These are phyloP conservation scores for Breynia disticha DNA, from an alignment of 441 rosid species.

Conservation along the genomic window DNA sequence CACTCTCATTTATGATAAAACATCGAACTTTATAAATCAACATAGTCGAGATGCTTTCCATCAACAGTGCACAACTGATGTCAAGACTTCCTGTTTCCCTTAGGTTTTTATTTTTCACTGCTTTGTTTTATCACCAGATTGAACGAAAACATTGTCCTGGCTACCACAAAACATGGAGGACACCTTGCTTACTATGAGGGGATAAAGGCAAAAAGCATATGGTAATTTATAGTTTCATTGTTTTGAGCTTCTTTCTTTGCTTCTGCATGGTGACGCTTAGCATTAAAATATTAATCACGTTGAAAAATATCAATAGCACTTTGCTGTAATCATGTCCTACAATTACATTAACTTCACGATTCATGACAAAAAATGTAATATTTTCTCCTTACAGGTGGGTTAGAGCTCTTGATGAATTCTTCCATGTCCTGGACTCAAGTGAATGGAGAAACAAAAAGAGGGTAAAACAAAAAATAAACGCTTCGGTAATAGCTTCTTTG, in stretches of 20 bases:
- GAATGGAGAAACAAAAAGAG: constrained; percentile 32
- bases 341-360: no score
- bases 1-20: no score
- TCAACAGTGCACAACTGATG: no score
- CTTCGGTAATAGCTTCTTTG: background rate
- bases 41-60: no score
- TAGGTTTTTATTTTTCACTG: no score
- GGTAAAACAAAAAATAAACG: constrained; percentile 23
- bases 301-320: background rate
- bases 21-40: no score
- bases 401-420: constrained; percentile 62
- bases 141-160: constrained; percentile 60
- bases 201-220: constrained; percentile 51
- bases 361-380: no score
- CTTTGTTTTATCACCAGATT: constrained; percentile 29
- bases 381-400: constrained; percentile 63
- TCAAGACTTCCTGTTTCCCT: no score
- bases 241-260: background rate
- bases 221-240: constrained; percentile 38
- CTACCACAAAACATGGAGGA: constrained; percentile 71
- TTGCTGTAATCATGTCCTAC: background rate
- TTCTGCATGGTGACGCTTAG: background rate
- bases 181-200: constrained; percentile 77
- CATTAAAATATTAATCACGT: no score
- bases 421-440: constrained; percentile 48